phyloP scores from a whole-genome alignment of 2,329 filamentous ascomycete genomes.

The Mollisiaceae sp. region DNA sequence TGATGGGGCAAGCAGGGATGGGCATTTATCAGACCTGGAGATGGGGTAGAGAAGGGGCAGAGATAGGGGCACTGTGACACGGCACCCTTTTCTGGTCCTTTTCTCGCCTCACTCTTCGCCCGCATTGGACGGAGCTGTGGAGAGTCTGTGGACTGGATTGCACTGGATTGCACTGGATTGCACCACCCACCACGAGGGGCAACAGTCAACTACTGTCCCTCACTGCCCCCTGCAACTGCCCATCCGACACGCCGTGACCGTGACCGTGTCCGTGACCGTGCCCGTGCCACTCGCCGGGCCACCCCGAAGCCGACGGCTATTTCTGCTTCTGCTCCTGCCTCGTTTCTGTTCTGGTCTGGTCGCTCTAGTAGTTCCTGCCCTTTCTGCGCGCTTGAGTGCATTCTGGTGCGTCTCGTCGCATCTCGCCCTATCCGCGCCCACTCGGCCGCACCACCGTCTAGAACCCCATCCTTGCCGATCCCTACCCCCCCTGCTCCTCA shows the following conservation, averaged over 20 bases:
- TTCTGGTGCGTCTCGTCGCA: not conserved
- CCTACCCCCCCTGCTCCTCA: slow-evolving; percentile 16
- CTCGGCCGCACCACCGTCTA: slow-evolving; percentile 5
- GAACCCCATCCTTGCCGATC: slow-evolving; percentile 18
- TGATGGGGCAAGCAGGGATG: no score
- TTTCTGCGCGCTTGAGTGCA: not conserved
- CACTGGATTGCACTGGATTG: no score
- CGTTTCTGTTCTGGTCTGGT: not conserved
- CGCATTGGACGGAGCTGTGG: not conserved
- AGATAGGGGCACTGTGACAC: no score
- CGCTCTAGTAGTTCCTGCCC: not conserved
- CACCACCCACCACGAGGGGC: no score
- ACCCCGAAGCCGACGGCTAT: slow-evolving; percentile 6
- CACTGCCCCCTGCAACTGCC: no score
- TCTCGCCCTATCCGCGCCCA: not conserved
- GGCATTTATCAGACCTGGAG: no score
- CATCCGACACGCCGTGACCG: no score
- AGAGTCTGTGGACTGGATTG: not conserved
- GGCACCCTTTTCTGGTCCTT: no score
- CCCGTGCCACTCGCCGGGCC: not conserved
- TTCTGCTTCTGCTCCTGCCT: no score
- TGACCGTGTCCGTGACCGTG: no score
- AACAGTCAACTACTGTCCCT: not conserved
- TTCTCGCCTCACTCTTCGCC: no score
- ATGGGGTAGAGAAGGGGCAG: no score